Conservation (phyloP, 306 rosid genomes). For the Fagus crenata region DNA sequence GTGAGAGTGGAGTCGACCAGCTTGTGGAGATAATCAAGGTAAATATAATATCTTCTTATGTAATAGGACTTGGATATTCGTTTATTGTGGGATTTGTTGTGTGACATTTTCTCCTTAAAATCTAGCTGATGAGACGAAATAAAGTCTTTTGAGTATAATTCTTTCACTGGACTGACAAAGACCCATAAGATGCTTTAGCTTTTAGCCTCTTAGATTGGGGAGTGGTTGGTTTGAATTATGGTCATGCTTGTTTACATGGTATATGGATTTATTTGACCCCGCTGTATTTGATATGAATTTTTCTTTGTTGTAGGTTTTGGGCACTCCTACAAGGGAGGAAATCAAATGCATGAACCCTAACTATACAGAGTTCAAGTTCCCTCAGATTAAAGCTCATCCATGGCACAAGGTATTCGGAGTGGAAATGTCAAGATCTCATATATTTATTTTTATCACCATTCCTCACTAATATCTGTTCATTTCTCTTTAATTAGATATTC, state of each 20-base stretch:
- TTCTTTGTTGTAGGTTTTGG: slow-evolving; percentile 65
- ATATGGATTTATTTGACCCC: neutral
- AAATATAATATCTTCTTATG: slow-evolving; percentile 18
- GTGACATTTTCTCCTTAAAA: neutral
- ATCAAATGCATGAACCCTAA: slow-evolving; percentile 99
- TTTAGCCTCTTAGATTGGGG: neutral
- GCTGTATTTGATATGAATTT: neutral
- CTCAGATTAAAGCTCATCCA: slow-evolving; percentile 97
- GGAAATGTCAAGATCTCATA: slow-evolving; percentile 8
- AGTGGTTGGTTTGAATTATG: neutral
- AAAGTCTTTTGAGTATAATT: neutral
- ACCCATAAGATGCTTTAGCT: neutral
- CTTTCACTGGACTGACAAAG: neutral
- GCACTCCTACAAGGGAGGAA: slow-evolving; percentile 98
- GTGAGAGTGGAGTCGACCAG: slow-evolving; percentile 98
- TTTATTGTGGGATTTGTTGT: neutral
- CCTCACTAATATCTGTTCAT: slow-evolving; percentile 14
- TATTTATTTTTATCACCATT: neutral
- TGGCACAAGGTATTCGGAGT: slow-evolving; percentile 84
- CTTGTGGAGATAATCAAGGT: slow-evolving; percentile 99
- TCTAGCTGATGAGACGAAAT: neutral
- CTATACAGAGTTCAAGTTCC: slow-evolving; percentile 96
- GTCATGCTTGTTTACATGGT: neutral
- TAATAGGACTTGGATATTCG: neutral
- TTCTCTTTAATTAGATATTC: slow-evolving; percentile 57